These are phyloP conservation scores for Boletus rubescentipes DNA, from an alignment of 768 basidiomycete species.

Conservation along the genomic window DNA sequence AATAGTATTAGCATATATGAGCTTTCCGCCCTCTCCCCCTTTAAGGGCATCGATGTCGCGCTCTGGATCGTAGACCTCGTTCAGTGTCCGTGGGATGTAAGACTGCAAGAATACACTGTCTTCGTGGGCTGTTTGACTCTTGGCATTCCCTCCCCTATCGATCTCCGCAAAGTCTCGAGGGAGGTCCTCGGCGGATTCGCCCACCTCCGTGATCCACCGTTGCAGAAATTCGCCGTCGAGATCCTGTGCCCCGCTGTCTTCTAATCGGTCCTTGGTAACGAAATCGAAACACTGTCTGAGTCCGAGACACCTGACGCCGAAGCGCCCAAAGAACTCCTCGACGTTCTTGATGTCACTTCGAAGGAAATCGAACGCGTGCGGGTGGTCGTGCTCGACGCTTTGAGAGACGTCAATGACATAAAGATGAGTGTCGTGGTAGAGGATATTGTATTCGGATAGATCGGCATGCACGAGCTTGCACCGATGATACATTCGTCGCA, in stretches of 20 bases:
- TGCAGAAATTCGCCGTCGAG: conserved; percentile 34
- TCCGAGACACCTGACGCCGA: conserved; percentile 76
- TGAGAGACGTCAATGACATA: conserved; percentile 98
- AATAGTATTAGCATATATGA: conserved; percentile 89
- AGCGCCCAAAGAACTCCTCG: conserved; percentile 85
- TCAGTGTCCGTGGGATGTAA: conserved; percentile 90
- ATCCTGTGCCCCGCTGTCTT: conserved; percentile 29
- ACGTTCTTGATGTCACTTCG: conserved; percentile 89
- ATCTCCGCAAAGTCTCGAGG: conserved; percentile 11
- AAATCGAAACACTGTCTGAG: conserved; percentile 87
- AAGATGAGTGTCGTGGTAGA: conserved; percentile 79
- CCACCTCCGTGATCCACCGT: conserved; percentile 48
- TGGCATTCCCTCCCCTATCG: conserved; percentile 14
- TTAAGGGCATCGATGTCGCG: conserved; percentile 78
- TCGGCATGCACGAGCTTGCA: conserved; percentile 98
- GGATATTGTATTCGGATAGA: conserved; percentile 96
- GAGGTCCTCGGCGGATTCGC: conserved; percentile 18
- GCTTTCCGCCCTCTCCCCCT: conserved; percentile 63
- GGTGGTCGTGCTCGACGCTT: conserved; percentile 98
- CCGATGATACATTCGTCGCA: conserved; percentile 82
- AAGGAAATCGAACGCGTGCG: conserved; percentile 93
- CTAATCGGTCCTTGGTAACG: conserved; percentile 59
- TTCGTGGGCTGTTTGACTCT: conserved; percentile 52
- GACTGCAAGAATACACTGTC: conserved; percentile 87
- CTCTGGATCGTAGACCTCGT: conserved; percentile 94